phyloP scores from a whole-genome alignment of 805 yeast species.

The Candida insectalens region DNA sequence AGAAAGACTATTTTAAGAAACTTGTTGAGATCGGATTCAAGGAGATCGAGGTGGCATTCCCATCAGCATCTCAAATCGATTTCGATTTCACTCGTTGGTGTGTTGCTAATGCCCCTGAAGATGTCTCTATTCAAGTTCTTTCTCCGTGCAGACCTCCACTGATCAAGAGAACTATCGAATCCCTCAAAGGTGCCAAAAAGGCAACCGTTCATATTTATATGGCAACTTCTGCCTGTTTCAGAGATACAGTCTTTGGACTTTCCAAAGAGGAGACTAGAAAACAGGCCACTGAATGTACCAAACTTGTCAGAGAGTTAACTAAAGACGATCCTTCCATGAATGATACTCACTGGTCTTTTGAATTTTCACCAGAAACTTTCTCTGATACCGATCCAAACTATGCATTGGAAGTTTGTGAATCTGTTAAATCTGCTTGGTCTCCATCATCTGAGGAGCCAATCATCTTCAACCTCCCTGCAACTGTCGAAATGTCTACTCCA shows the following conservation, averaged over 20 bases:
- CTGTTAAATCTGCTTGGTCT: constrained; percentile 67
- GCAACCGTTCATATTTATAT: constrained; percentile 72
- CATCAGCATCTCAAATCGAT: constrained; percentile 71
- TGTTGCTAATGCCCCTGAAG: constrained; percentile 64
- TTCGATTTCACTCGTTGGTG: constrained; percentile 75
- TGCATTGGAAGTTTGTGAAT: constrained; percentile 59
- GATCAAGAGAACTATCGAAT: constrained; percentile 61
- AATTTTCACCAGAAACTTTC: constrained; percentile 76
- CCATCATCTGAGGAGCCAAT: constrained; percentile 59
- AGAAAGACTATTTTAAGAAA: constrained; percentile 59
- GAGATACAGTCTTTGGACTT: constrained; percentile 62
- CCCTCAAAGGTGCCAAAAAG: constrained; percentile 61
- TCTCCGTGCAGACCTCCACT: constrained; percentile 71
- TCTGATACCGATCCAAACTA: constrained; percentile 60
- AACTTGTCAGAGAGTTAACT: constrained; percentile 54
- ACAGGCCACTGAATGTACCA: constrained; percentile 54
- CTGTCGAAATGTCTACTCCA: constrained; percentile 76
- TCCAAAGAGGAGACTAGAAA: constrained; percentile 47
- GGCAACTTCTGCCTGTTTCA: constrained; percentile 67
- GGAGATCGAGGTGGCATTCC: constrained; percentile 78
- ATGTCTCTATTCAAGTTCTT: constrained; percentile 68
- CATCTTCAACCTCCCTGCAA: constrained; percentile 76
- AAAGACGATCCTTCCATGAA: constrained; percentile 50
- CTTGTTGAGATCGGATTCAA: constrained; percentile 68
- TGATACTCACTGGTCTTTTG: constrained; percentile 62